phyloP scores from a whole-genome alignment of 2,329 filamentous ascomycete species.

The Ophiocordyceps sinensis region DNA sequence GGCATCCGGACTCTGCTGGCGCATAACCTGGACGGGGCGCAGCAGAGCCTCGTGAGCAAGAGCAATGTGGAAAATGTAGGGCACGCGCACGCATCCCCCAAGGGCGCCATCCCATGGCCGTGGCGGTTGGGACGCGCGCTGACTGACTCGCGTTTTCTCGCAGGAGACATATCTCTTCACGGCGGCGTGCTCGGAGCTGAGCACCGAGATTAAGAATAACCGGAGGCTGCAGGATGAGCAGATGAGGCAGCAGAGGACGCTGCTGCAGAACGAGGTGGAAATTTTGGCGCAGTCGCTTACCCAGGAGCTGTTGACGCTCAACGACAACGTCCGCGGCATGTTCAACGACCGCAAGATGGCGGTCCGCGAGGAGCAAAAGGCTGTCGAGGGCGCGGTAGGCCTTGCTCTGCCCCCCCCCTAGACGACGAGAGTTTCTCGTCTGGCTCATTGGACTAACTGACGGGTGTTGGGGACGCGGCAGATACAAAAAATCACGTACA shows the following conservation, averaged over 20 bases:
- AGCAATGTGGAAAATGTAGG: conserved; percentile 72
- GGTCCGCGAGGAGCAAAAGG: conserved; percentile 75
- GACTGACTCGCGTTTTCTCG: too few relatives aligned
- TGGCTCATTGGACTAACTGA: not conserved
- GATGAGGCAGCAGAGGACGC: conserved; percentile 67
- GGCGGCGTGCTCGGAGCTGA: conserved; percentile 83
- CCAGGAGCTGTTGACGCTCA: conserved; percentile 68
- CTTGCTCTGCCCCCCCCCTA: not conserved
- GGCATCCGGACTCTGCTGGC: conserved; percentile 65
- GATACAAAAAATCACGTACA: conserved; percentile 92
- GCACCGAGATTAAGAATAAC: conserved; percentile 71
- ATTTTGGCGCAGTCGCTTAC: conserved; percentile 73
- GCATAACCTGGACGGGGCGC: conserved; percentile 68
- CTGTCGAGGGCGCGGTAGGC: conserved; percentile 63
- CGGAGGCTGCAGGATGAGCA: conserved; percentile 65
- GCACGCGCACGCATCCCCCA: too few relatives aligned
- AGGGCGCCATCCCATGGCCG: too few relatives aligned
- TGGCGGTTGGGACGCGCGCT: too few relatives aligned
- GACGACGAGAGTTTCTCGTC: too few relatives aligned
- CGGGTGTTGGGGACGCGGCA: conserved; percentile 14
- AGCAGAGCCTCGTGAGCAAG: conserved; percentile 70
- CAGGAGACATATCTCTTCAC: conserved; percentile 82
- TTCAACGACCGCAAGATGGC: conserved; percentile 94
- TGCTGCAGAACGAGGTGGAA: conserved; percentile 90
- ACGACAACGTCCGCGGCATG: conserved; percentile 86